Evolutionary conservation across 129 eudicot species (phyloP), one percentile per base, ranked within the genome.

Genomic region (Centella asiatica): DNA sequence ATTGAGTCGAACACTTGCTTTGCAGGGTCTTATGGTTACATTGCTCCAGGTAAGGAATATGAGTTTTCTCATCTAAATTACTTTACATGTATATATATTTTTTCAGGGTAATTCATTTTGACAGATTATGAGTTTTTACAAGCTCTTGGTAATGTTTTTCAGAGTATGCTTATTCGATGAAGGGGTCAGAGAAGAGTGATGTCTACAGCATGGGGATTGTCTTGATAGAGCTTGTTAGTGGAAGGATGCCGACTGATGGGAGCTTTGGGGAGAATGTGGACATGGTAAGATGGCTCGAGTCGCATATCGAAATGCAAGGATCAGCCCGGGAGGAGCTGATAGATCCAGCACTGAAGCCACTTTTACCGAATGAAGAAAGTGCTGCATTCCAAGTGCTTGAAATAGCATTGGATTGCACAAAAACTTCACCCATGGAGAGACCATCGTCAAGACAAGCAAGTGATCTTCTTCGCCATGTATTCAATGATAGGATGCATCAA

Each of bases 121-220:
- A 65, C n/a, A n/a, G n/a, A n/a, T n/a, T n/a, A n/a, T n/a, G n/a
- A n/a, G n/a, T n/a, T n/a, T n/a, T n/a, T n/a, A 52, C 37, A 14
- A 63, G 31, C 8, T 15, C 0, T 27, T 23, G 19, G 6, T 27
- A 19, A 33, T 26, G 13, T 31, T 46, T 53, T 51, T 33, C 88
- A 90, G 98, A 90, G 67, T 87, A 84, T 44, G 98, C 98, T 2
- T 87, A 87, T 60, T 81, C 98, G 1, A 68, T 87, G 51, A 90
- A 87, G 76, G 88, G 94, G 4, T 81, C 86, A 4, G 98, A 90
- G 73, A 90, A 84, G 64, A 87, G 98, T 36, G 98, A 90, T 37
- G 81, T 90, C 20, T 90, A 90, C 84, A 90, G 98, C 74, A 81
- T 86, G 94, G 98, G 98, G 23, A 90, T 90, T 24, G 98, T 90